These are phyloP conservation scores for Meira miltonrushii DNA, from an alignment of 1,284 basidiomycete genomes.

Conservation along the genomic window DNA sequence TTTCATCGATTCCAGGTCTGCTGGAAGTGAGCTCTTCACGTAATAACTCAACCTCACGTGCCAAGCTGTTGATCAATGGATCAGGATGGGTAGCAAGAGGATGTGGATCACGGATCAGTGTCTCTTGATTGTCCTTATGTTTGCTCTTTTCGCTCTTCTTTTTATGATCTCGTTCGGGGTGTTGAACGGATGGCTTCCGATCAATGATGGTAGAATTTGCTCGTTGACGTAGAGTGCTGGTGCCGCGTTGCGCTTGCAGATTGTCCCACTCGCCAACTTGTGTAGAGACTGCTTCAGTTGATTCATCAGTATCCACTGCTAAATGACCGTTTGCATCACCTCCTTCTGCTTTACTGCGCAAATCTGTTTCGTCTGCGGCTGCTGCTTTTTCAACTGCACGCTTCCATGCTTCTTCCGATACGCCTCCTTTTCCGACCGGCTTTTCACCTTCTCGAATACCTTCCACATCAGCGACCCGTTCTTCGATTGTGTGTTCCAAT, in stretches of 20 bases:
- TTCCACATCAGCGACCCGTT: constrained; percentile 35
- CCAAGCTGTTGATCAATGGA: constrained; percentile 64
- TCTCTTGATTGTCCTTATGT: constrained; percentile 11
- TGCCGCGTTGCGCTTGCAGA: constrained; percentile 26
- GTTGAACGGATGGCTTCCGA: neutral
- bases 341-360: neutral
- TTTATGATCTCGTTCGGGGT: constrained; percentile 14
- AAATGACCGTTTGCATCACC: constrained; percentile 14
- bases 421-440: constrained; percentile 5
- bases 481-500: constrained; percentile 36
- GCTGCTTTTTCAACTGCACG: constrained; percentile 10
- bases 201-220: constrained; percentile 5
- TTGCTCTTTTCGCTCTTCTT: constrained; percentile 2
- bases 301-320: constrained; percentile 7
- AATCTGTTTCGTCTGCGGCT: constrained; percentile 3
- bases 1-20: neutral
- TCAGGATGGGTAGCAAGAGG: constrained; percentile 71
- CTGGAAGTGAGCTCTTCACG: constrained; percentile 68
- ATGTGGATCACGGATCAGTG: constrained; percentile 54
- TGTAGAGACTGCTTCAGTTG: neutral
- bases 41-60: constrained; percentile 71
- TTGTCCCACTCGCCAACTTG: constrained; percentile 17
- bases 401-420: constrained; percentile 26
- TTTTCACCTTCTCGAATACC: neutral
- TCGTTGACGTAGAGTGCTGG: constrained; percentile 15